Evolutionary conservation across 2,329 filamentous ascomycete species (phyloP), one percentile per base, ranked within the genome.

Genomic region (Aureobasidium mangrovei): DNA sequence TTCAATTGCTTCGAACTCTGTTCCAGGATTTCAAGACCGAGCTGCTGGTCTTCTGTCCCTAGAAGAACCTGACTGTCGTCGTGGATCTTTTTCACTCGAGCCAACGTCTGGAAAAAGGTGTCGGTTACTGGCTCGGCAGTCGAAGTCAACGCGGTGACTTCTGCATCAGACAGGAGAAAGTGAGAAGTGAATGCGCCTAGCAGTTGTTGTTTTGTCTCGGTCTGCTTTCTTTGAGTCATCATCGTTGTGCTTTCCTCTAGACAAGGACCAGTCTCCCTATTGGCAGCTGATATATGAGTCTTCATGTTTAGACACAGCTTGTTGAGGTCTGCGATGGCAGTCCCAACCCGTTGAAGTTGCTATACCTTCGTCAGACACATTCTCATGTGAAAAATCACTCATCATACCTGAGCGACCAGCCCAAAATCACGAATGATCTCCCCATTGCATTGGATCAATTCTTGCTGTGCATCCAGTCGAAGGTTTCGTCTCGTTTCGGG

Each of bases 391-490:
- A 51, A 29, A 51, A 45, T 27, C 29, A 29, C 47, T 28, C 36
- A 29, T 44, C 48, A 27, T 58, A 91, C 88, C 78, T 94, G 88
- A 31, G 91, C 88, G 60, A 98, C 89, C 54, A 83, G 79, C 35
- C 90, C 88, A 70, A 97, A 97, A 66, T 95, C 89, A 53, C 81
- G 77, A 56, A 97, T 82, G 59, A 97, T 87, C 60, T 88, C 82
- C 47, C 87, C 90, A 80, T 97, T 96, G 70, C 86, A 90, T 60
- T 91, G 82, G 55, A 97, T 91, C 36, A 96, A 87, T 65, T 97
- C 91, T 67, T 86, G 91, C 67, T 97, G 90, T 1, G 95, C 77
- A 65, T 94, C 84, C 1, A 95, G 71, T 12, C 91, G 83, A 12
- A 97, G 72, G 56, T 88, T 84, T 4, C 91, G 82, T 49, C 93